Percentiles rank a stretch among this genome's conserved stretches.
Evolutionary conservation across 352 stramenopile genomes (phyloP).

Genomic region (Pythium coloratum): DNA sequence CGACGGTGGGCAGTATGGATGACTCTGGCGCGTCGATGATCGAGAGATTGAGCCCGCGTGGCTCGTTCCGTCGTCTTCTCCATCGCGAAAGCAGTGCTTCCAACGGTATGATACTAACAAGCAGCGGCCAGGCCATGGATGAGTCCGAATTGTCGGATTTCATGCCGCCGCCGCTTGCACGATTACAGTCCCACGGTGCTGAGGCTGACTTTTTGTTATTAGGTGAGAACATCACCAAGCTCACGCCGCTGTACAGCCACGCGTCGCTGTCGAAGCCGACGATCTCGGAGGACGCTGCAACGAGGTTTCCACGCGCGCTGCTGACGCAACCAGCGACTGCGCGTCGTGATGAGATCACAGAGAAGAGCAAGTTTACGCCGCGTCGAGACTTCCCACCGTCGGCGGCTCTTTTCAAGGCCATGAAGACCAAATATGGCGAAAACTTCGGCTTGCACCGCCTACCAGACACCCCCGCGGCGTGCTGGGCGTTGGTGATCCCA

Average conservation of each 20-base stretch:
- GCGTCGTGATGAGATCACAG: slow-evolving; percentile 69
- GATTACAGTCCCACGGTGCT: slow-evolving; percentile 36
- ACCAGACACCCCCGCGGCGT: slow-evolving; percentile 69
- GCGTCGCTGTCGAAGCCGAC: slow-evolving; percentile 33
- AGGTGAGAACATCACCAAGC: slow-evolving; percentile 67
- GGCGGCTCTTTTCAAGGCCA: slow-evolving; percentile 81
- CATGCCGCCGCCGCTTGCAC: slow-evolving; percentile 30
- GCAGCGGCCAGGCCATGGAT: slow-evolving; percentile 1
- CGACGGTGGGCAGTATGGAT: slow-evolving; percentile 17
- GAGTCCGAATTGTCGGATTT: slow-evolving; percentile 15
- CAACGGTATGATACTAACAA: not conserved
- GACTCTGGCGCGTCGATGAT: slow-evolving; percentile 27
- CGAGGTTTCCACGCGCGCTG: slow-evolving; percentile 73
- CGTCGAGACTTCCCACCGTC: slow-evolving; percentile 81
- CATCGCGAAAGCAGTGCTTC: slow-evolving; percentile 34
- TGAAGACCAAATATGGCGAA: slow-evolving; percentile 82
- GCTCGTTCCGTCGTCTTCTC: slow-evolving; percentile 46
- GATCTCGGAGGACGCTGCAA: slow-evolving; percentile 66
- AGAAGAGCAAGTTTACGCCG: slow-evolving; percentile 80
- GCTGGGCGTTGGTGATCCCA: slow-evolving; percentile 76
- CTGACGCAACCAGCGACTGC: slow-evolving; percentile 56
- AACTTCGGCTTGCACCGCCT: slow-evolving; percentile 74
- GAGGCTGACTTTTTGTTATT: slow-evolving; percentile 55
- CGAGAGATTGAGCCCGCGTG: slow-evolving; percentile 43
- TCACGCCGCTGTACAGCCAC: slow-evolving; percentile 41